These are phyloP conservation scores for Fusarium longipes DNA, from an alignment of 2,329 filamentous ascomycete species.

Conservation along the genomic window DNA sequence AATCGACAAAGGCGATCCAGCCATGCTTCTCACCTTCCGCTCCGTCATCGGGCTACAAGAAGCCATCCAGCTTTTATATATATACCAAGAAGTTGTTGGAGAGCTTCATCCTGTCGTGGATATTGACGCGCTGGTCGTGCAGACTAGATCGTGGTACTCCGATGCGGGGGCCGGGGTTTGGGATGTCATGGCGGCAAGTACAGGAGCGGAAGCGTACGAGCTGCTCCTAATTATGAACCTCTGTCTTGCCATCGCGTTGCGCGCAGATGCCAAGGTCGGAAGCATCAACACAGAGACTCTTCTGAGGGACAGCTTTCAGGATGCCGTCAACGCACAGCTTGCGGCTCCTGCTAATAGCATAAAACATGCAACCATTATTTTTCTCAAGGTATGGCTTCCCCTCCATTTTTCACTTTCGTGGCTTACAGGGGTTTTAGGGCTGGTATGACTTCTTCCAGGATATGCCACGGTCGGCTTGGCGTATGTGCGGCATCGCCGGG, in stretches of 20 bases:
- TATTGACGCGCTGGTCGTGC: conserved; percentile 8
- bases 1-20: conserved; percentile 19
- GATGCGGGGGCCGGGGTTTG: conserved; percentile 19
- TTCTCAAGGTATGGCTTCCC: conserved; percentile 8
- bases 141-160: conserved; percentile 22
- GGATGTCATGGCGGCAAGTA: conserved; percentile 21
- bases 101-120: conserved; percentile 31
- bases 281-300: conserved; percentile 15
- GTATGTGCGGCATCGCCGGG: conserved; percentile 46
- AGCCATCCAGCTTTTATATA: conserved; percentile 13
- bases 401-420: accelerated
- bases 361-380: conserved; percentile 24
- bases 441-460: conserved; percentile 46
- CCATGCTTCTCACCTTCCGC: conserved; percentile 24
- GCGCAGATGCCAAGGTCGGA: conserved; percentile 6
- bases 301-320: conserved; percentile 24
- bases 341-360: conserved; percentile 28
- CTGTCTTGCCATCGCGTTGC: conserved; percentile 18
- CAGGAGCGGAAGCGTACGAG: conserved; percentile 14
- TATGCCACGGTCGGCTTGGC: conserved; percentile 40
- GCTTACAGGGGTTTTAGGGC: not conserved
- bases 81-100: conserved; percentile 28
- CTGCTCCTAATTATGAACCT: conserved; percentile 21
- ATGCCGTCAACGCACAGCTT: conserved; percentile 30
- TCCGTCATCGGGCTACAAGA: conserved; percentile 21